phyloP scores from a whole-genome alignment of 2,329 filamentous ascomycete genomes.

The Anthostomella pinea region DNA sequence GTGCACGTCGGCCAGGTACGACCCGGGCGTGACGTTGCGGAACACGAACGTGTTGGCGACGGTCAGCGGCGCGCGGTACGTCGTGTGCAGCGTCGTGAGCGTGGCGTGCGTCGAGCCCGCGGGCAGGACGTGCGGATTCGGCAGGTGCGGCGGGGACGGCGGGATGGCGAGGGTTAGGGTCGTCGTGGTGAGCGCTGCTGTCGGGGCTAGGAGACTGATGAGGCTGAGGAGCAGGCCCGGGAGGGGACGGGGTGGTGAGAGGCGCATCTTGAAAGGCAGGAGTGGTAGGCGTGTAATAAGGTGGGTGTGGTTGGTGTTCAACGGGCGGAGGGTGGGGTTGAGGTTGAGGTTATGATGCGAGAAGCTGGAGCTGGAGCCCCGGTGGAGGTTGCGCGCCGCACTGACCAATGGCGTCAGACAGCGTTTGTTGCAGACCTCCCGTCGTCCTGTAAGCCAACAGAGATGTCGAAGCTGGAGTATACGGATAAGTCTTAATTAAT shows the following conservation, averaged over 20 bases:
- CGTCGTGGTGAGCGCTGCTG: slow-evolving; percentile 31
- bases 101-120: slow-evolving; percentile 63
- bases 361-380: background rate
- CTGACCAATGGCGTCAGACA: slow-evolving; percentile 10
- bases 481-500: too few relatives aligned
- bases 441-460: too few relatives aligned
- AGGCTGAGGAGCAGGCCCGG: slow-evolving; percentile 35
- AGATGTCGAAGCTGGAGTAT: too few relatives aligned
- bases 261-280: slow-evolving; percentile 30
- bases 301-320: background rate
- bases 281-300: background rate
- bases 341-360: slow-evolving; percentile 11
- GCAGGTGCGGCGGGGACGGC: slow-evolving; percentile 32
- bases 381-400: background rate
- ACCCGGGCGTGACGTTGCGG: slow-evolving; percentile 64
- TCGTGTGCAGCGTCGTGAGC: slow-evolving; percentile 41
- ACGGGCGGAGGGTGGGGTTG: slow-evolving; percentile 16
- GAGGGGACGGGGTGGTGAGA: slow-evolving; percentile 33
- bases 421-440: too few relatives aligned
- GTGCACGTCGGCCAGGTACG: slow-evolving; percentile 81
- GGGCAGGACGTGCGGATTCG: slow-evolving; percentile 55
- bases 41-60: slow-evolving; percentile 72
- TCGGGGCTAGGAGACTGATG: slow-evolving; percentile 19
- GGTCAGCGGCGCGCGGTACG: slow-evolving; percentile 60
- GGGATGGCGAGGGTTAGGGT: slow-evolving; percentile 47